phyloP scores from a whole-genome alignment of 129 eudicot genomes.

The Artemisia argyi region DNA sequence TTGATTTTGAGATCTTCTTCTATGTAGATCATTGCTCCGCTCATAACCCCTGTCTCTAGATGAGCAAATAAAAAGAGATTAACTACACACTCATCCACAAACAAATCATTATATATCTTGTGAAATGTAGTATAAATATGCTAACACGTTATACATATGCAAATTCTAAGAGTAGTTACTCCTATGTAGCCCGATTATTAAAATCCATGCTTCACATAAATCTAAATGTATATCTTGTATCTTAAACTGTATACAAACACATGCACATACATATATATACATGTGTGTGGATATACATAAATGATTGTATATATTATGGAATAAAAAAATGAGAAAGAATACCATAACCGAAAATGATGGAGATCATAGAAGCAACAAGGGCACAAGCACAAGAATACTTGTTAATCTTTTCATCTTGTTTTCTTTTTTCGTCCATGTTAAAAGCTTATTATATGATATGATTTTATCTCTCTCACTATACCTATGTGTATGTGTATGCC shows the following conservation, averaged over 20 bases:
- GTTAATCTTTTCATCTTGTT: constrained; percentile 45
- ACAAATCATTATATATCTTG: background rate
- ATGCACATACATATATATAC: too few species aligned
- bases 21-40: constrained; percentile 81
- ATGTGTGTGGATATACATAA: too few species aligned
- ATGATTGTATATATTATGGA: too few species aligned
- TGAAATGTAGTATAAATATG: too few species aligned
- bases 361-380: constrained; percentile 75
- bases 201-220: constrained; percentile 48
- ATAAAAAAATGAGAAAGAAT: background rate
- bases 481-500: too few species aligned
- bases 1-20: constrained; percentile 56
- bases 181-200: background rate
- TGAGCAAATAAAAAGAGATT: constrained; percentile 11
- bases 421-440: constrained; percentile 26
- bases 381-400: constrained; percentile 69
- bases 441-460: background rate
- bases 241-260: too few species aligned
- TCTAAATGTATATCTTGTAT: too few species aligned
- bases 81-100: background rate
- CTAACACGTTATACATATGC: too few species aligned
- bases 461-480: too few species aligned
- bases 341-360: constrained; percentile 92
- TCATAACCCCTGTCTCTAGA: constrained; percentile 85
- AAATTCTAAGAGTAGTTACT: too few species aligned